A percentile compares a stretch with the other conserved stretches of the same genome.
Evolutionary conservation across 2,329 filamentous ascomycete species (phyloP).

Genomic region (Fusarium solani-melongenae): DNA sequence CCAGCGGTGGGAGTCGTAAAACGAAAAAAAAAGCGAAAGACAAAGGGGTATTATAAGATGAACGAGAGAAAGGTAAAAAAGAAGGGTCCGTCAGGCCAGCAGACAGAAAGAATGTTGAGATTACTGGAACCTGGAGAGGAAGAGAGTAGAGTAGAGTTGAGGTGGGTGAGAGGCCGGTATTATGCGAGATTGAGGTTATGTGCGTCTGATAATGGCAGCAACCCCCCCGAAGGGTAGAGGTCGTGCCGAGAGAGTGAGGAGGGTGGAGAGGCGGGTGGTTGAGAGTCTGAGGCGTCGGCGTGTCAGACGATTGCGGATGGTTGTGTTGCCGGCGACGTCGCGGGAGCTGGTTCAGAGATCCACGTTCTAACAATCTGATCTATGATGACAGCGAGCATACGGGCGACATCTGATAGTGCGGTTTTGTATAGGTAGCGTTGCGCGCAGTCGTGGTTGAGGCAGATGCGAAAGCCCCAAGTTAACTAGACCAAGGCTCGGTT

Average conservation of each 20-base stretch:
- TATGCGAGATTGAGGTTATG: slow-evolving; percentile 19
- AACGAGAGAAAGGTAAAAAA: slow-evolving; percentile 11
- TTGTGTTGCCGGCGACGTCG: slow-evolving; percentile 45
- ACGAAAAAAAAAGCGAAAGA: slow-evolving; percentile 7
- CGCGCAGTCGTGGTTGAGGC: neutral
- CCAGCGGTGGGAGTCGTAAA: slow-evolving; percentile 27
- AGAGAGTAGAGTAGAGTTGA: slow-evolving; percentile 4
- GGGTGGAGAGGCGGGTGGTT: slow-evolving; percentile 8
- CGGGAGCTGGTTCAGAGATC: slow-evolving; percentile 49
- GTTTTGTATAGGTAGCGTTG: slow-evolving; percentile 29
- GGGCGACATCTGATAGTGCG: slow-evolving; percentile 55
- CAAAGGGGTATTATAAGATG: neutral
- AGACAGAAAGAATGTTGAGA: slow-evolving; percentile 26
- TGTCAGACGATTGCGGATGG: slow-evolving; percentile 27
- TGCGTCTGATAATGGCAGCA: slow-evolving; percentile 18
- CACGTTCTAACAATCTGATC: slow-evolving; percentile 34
- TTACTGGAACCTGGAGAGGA: slow-evolving; percentile 7
- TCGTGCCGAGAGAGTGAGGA: slow-evolving; percentile 19
- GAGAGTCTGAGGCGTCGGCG: slow-evolving; percentile 26
- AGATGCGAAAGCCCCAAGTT: neutral
- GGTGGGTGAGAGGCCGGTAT: slow-evolving; percentile 20
- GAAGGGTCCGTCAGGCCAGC: slow-evolving; percentile 31
- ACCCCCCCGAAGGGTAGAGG: slow-evolving; percentile 23
- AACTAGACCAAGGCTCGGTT: slow-evolving; percentile 18
- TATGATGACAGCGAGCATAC: slow-evolving; percentile 56